Evolutionary conservation across 179 eudicot species (phyloP).

Genomic region (Pouteria campechiana): DNA sequence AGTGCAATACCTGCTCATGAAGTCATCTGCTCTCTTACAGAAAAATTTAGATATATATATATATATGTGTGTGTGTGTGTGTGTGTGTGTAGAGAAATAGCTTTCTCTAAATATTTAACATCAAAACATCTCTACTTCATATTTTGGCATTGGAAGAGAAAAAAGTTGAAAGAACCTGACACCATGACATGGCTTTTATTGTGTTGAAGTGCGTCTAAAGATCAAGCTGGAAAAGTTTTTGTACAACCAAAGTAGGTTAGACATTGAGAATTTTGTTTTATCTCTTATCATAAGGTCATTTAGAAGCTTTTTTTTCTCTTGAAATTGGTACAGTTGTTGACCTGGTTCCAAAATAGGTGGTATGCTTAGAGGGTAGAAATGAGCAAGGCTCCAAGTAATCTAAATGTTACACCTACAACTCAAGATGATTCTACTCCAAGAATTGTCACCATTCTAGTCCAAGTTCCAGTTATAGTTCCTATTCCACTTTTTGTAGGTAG

Average conservation of each 20-base stretch:
- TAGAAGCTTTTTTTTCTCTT: conserved; percentile 1
- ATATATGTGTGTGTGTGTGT: not conserved
- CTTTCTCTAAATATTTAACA: too few species aligned
- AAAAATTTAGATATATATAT: conserved; percentile 56
- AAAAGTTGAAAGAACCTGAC: not conserved
- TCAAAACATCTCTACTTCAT: too few species aligned
- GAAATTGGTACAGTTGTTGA: conserved; percentile 55
- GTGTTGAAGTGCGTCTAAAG: conserved; percentile 42
- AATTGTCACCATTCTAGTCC: too few species aligned
- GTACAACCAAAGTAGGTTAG: conserved; percentile 86
- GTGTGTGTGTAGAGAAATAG: not conserved
- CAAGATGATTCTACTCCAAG: conserved; percentile 32
- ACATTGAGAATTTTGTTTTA: not conserved
- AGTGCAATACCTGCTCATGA: conserved; percentile 52
- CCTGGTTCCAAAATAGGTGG: conserved; percentile 96
- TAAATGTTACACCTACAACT: conserved; percentile 28
- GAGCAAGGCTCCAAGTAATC: conserved; percentile 41
- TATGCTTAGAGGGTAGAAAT: conserved; percentile 78
- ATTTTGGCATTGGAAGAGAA: too few species aligned
- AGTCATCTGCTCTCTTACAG: conserved; percentile 55
- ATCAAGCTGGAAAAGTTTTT: conserved; percentile 52
- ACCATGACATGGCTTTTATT: conserved; percentile 6
- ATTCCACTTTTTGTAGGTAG: too few species aligned
- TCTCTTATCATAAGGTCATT: not conserved
- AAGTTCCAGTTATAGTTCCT: too few species aligned